Conservation (phyloP, 2,329 filamentous ascomycete species). For the Westerdykella aurantiaca region DNA sequence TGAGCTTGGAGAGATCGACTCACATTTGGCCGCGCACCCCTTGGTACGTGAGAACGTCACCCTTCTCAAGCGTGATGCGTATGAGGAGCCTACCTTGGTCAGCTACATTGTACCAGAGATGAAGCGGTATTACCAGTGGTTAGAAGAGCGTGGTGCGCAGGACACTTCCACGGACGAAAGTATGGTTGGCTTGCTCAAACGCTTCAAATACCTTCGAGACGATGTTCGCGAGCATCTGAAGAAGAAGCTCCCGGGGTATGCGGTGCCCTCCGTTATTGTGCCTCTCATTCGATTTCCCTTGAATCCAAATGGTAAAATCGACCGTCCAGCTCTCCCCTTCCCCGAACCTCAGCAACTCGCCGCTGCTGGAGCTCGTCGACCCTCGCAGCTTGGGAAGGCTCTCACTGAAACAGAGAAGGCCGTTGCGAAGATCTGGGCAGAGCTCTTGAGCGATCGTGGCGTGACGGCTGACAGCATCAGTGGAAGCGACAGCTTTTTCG, state of each 20-base stretch:
- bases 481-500: constrained; percentile 64
- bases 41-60: constrained; percentile 82
- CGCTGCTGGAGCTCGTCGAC: constrained; percentile 48
- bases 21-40: constrained; percentile 66
- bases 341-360: constrained; percentile 65
- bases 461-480: constrained; percentile 63
- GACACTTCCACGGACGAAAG: constrained; percentile 44
- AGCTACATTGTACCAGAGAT: constrained; percentile 86
- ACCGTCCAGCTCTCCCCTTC: constrained; percentile 74
- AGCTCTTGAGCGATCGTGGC: constrained; percentile 55
- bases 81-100: constrained; percentile 80
- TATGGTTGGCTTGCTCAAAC: constrained; percentile 52
- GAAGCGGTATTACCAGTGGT: constrained; percentile 65
- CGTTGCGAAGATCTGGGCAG: constrained; percentile 68
- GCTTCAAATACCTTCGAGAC: constrained; percentile 56
- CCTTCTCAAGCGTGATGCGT: constrained; percentile 72
- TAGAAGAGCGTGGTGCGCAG: constrained; percentile 43
- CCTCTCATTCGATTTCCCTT: constrained; percentile 66
- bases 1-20: constrained; percentile 90
- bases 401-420: constrained; percentile 56
- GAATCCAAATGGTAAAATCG: constrained; percentile 66
- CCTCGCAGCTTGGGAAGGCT: constrained; percentile 41
- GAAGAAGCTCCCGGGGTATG: constrained; percentile 65
- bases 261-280: constrained; percentile 69
- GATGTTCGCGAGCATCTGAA: constrained; percentile 64